Percentiles rank a stretch among this genome's conserved stretches.
Evolutionary conservation across 2,329 filamentous ascomycete species (phyloP).

Genomic region (Magnaporthiopsis rhizophila): DNA sequence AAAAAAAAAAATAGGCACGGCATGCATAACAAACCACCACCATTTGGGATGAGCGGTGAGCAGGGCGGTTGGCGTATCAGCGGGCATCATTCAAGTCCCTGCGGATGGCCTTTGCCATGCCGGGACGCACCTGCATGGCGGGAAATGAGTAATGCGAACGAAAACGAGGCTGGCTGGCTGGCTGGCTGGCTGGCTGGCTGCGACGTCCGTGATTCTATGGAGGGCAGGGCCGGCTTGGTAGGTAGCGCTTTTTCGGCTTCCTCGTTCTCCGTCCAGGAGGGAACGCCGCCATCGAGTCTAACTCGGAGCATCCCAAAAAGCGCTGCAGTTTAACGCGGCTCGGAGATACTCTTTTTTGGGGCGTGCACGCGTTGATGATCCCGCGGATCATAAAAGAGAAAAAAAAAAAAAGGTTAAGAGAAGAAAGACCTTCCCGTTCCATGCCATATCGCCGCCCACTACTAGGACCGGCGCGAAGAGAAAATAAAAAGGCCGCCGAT

Average conservation of each 20-base stretch:
- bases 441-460: too few species aligned
- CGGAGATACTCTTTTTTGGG: neutral
- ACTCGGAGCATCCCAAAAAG: neutral
- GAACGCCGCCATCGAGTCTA: neutral
- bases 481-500: neutral
- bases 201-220: neutral
- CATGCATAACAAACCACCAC: neutral
- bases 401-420: neutral
- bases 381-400: neutral
- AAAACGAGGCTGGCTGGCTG: neutral
- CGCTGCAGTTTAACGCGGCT: neutral
- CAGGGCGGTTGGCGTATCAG: neutral
- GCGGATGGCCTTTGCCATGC: neutral
- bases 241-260: too few species aligned
- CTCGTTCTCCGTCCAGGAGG: too few species aligned
- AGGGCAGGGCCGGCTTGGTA: too few species aligned
- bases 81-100: neutral
- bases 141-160: neutral
- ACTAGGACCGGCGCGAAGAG: too few species aligned
- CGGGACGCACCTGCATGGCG: neutral
- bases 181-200: neutral
- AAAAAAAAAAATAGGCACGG: too few species aligned
- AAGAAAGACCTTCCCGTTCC: too few species aligned
- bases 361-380: neutral
- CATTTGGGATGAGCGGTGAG: conserved; percentile 1